These are phyloP conservation scores for Phaffia rhodozyma DNA, from an alignment of 1,284 basidiomycete genomes.

Conservation along the genomic window DNA sequence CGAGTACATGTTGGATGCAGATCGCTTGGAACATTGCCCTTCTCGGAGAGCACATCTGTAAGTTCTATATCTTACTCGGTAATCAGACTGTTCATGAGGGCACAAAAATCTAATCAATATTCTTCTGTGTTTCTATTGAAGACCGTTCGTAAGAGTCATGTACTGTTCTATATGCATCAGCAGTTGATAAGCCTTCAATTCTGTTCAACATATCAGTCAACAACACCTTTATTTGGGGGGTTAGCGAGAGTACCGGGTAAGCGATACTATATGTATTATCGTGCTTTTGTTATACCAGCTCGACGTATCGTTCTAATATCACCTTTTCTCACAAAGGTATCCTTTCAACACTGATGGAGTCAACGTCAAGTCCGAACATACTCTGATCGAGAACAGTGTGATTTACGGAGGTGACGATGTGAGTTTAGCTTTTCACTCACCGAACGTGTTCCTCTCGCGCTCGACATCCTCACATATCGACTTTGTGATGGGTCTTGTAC, in stretches of 20 bases:
- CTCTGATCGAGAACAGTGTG: slow-evolving; percentile 5
- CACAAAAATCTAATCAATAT: no score
- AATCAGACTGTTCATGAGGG: no score
- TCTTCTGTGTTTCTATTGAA: no score
- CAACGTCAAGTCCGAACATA: slow-evolving; percentile 4
- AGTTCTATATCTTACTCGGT: no score
- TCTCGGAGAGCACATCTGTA: neutral
- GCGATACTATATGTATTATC: no score
- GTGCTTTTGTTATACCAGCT: no score
- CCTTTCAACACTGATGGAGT: neutral
- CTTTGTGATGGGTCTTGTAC: no score
- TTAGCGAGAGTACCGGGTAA: neutral
- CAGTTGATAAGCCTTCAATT: neutral
- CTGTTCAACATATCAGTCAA: neutral
- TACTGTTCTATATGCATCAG: neutral
- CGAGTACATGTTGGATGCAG: neutral
- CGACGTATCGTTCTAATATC: no score
- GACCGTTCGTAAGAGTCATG: neutral
- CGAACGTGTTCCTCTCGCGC: no score
- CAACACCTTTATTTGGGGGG: slow-evolving; percentile 2
- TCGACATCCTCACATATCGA: no score
- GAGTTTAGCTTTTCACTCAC: no score
- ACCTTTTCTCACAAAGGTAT: no score
- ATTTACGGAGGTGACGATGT: slow-evolving; percentile 5
- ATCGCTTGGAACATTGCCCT: slow-evolving; percentile 9